Evolutionary conservation across 192 early-diverging fungal genomes (phyloP).

Genomic region (Linnemannia hyalina): DNA sequence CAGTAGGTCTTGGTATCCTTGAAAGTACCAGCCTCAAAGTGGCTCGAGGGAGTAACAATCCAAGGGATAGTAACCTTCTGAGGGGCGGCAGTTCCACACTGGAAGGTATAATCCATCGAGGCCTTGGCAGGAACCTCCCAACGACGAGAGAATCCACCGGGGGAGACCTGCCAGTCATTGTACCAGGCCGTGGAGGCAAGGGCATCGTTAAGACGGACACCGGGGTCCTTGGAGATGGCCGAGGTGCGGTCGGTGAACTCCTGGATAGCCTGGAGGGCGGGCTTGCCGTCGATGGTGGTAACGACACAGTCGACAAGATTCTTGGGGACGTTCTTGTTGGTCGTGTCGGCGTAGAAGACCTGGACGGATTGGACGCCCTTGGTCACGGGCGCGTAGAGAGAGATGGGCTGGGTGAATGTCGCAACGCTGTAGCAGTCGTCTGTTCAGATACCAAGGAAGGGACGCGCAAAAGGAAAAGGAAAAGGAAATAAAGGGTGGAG

Average conservation of each 20-base stretch:
- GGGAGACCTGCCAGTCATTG: constrained; percentile 38
- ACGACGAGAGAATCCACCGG: constrained; percentile 46
- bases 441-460: not conserved
- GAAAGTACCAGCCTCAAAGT: constrained; percentile 40
- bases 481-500: not conserved
- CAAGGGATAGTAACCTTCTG: constrained; percentile 48
- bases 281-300: constrained; percentile 46
- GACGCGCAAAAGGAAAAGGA: not conserved
- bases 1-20: constrained; percentile 50
- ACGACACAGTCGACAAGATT: constrained; percentile 44
- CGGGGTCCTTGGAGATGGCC: constrained; percentile 56
- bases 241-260: constrained; percentile 49
- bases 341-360: constrained; percentile 50
- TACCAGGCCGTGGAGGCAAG: constrained; percentile 54
- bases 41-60: constrained; percentile 36
- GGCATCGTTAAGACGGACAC: constrained; percentile 59
- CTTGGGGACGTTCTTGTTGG: constrained; percentile 42
- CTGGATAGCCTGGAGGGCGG: constrained; percentile 46
- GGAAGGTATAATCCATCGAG: constrained; percentile 45
- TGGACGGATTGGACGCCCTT: constrained; percentile 32
- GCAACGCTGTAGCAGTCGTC: constrained; percentile 43
- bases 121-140: constrained; percentile 46
- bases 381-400: constrained; percentile 43
- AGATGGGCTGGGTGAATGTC: constrained; percentile 44
- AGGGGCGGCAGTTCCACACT: constrained; percentile 15